Conservation (phyloP, 2,329 filamentous ascomycete genomes). For the Trichoderma aggressivum region DNA sequence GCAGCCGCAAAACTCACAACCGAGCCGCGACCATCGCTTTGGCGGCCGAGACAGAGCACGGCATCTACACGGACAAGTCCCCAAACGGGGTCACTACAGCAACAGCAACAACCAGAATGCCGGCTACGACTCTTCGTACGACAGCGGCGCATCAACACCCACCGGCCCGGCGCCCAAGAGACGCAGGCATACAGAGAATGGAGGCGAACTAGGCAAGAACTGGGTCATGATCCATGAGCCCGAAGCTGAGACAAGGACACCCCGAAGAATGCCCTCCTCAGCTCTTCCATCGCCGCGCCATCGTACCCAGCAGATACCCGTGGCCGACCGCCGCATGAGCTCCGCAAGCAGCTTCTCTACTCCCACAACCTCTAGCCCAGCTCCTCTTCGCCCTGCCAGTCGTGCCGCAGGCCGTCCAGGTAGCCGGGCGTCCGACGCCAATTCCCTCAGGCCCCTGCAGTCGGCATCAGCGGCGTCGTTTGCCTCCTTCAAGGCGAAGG, state of each 20-base stretch:
- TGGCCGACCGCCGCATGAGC: conserved; percentile 42
- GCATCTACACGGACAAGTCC: neutral
- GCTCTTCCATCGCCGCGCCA: conserved; percentile 29
- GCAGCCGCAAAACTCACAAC: neutral
- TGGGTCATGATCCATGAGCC: conserved; percentile 66
- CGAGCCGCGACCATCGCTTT: neutral
- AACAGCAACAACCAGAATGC: conserved; percentile 12
- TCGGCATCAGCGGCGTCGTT: conserved; percentile 33
- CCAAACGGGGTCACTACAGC: neutral
- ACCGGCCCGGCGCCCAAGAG: conserved; percentile 52
- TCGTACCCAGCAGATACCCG: conserved; percentile 33
- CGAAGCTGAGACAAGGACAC: conserved; percentile 24
- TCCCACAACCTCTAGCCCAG: neutral
- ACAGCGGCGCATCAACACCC: conserved; percentile 40
- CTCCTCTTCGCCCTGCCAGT: conserved; percentile 20
- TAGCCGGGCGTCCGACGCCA: conserved; percentile 43
- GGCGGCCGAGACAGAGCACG: neutral
- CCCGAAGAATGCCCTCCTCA: conserved; percentile 26
- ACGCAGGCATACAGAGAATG: conserved; percentile 50
- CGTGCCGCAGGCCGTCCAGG: conserved; percentile 32
- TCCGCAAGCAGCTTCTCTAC: conserved; percentile 25
- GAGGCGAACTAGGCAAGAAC: conserved; percentile 59
- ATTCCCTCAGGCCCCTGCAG: conserved; percentile 20
- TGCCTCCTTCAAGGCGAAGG: conserved; percentile 23
- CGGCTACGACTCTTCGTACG: conserved; percentile 29